Evolutionary conservation across 2,329 filamentous ascomycete species (phyloP).

Genomic region (Zymoseptoria pseudotritici): DNA sequence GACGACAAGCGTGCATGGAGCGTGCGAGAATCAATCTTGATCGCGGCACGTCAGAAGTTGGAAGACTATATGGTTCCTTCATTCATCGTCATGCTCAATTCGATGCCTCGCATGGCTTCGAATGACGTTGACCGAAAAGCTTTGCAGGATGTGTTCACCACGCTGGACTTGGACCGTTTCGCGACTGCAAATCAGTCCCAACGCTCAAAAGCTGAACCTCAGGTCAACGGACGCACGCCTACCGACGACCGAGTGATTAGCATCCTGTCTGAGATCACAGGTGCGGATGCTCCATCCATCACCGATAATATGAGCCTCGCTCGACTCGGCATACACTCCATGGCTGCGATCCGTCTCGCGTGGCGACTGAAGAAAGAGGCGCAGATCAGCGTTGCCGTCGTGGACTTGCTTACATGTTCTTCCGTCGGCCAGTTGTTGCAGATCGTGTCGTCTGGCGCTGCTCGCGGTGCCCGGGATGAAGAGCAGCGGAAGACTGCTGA

Average conservation of each 20-base stretch:
- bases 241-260: not conserved
- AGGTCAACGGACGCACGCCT: not conserved
- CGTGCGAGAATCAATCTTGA: not conserved
- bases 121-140: conserved; percentile 9
- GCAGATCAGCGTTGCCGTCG: not conserved
- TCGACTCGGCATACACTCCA: conserved; percentile 12
- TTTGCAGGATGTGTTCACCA: conserved; percentile 8
- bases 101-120: conserved; percentile 8
- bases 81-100: conserved; percentile 7
- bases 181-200: not conserved
- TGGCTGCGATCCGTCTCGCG: conserved; percentile 9
- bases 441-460: not conserved
- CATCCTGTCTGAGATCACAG: conserved; percentile 1
- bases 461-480: not conserved
- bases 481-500: conserved; percentile 24
- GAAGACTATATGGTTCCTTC: conserved; percentile 11
- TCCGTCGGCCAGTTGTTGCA: not conserved
- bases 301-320: conserved; percentile 1
- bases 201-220: not conserved
- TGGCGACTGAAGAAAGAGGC: conserved; percentile 4
- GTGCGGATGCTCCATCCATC: not conserved
- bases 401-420: not conserved
- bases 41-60: conserved; percentile 4
- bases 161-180: not conserved
- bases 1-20: not conserved